Evolutionary conservation across 805 yeast genomes (phyloP).

Genomic region (Zygotorulaspora danielsina): DNA sequence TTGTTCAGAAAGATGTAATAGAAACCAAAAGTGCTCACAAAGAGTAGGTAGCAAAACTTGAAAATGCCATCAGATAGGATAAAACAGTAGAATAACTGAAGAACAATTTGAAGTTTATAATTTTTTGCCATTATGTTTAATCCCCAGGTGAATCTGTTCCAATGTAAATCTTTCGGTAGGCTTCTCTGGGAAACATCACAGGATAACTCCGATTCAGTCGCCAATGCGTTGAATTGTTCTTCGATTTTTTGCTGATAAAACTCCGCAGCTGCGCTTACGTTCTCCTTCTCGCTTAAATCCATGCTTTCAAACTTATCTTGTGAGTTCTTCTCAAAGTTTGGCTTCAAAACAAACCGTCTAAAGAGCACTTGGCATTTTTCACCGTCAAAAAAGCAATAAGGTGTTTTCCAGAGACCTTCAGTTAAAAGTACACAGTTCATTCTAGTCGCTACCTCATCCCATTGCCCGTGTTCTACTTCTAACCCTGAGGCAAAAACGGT

Average conservation of each 20-base stretch:
- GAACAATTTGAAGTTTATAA: too few species aligned
- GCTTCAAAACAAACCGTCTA: conserved; percentile 2
- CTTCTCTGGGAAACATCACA: neutral
- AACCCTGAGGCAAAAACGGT: neutral
- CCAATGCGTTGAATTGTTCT: conserved; percentile 1
- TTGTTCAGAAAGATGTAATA: too few species aligned
- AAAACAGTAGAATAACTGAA: too few species aligned
- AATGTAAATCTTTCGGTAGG: neutral
- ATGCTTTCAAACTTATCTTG: neutral
- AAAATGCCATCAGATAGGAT: too few species aligned
- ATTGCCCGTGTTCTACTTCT: neutral
- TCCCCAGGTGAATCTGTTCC: too few species aligned
- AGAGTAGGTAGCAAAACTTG: too few species aligned
- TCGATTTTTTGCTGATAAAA: neutral
- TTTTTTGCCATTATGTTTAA: too few species aligned
- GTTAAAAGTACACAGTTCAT: conserved; percentile 1
- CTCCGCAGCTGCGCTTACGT: neutral
- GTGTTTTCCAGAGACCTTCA: conserved; percentile 4
- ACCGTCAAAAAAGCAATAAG: conserved; percentile 3
- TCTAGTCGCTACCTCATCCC: conserved; percentile 5
- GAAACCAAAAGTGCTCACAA: too few species aligned
- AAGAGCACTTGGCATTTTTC: conserved; percentile 1
- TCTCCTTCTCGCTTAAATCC: neutral
- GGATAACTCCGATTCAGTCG: neutral
- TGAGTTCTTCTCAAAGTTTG: neutral